These are phyloP conservation scores for Oenanthe sinensis DNA, from an alignment of 129 eudicot species.

Conservation along the genomic window DNA sequence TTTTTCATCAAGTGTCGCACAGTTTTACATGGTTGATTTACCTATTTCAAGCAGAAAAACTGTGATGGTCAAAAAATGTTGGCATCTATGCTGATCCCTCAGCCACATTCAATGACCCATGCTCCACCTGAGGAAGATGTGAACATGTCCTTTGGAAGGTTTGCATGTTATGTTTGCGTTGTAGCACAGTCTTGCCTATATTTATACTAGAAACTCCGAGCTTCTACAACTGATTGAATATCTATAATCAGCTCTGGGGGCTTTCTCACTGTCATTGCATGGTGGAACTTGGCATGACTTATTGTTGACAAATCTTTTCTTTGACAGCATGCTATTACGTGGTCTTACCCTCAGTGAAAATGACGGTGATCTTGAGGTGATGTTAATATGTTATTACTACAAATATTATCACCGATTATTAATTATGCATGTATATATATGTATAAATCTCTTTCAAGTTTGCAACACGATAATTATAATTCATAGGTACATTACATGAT, in stretches of 20 bases:
- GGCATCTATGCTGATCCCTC: slow-evolving; percentile 81
- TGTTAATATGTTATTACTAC: not conserved
- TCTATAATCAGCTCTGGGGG: not conserved
- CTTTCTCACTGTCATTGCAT: not conserved
- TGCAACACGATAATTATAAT: not conserved
- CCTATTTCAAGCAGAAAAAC: slow-evolving; percentile 45
- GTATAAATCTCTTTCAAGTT: not conserved
- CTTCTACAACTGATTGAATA: not conserved
- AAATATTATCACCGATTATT: not conserved
- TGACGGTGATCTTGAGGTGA: slow-evolving; percentile 88
- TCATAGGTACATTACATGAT: not conserved
- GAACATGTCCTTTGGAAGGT: slow-evolving; percentile 97
- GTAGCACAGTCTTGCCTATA: not conserved
- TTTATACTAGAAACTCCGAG: not conserved
- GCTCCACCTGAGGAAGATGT: slow-evolving; percentile 73
- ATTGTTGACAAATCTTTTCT: slow-evolving; percentile 10
- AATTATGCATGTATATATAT: too few species aligned
- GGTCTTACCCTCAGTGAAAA: slow-evolving; percentile 70
- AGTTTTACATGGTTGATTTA: not conserved
- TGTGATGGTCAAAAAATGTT: slow-evolving; percentile 81
- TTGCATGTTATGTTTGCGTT: slow-evolving; percentile 27
- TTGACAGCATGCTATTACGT: slow-evolving; percentile 79
- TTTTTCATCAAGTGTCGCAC: not conserved
- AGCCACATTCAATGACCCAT: slow-evolving; percentile 56
- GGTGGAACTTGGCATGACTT: not conserved